Evolutionary conservation across 805 yeast species (phyloP), one percentile per base, ranked within the genome.

Genomic region (Saccharomycopsis sp.): DNA sequence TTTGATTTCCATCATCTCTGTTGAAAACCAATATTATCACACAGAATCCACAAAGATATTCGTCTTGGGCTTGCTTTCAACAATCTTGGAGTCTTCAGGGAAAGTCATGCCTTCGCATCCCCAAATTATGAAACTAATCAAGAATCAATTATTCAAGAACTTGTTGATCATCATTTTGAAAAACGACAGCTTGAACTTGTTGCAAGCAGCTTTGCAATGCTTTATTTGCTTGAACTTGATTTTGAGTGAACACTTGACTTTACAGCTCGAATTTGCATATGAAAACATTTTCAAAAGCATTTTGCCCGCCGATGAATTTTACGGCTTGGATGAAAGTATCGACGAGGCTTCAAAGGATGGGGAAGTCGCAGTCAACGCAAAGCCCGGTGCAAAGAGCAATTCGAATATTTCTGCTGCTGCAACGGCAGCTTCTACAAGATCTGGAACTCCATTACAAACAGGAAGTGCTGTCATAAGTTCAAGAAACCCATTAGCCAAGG

Each of bases 21-120:
- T 95, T 0, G 75, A 79, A 26, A 82, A 85, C 52, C 85, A 81
- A 54, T 74, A 75, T 52, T 86, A 83, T 52, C 92, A 86, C 53
- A 83, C 89, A 48, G 96, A 89, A 57, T 71, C 85, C 20, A 79
- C 96, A 0, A 73, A 95, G 42, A 79, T 84, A 10, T 76, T 89
- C 62, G 92, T 95, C 0, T 61, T 92, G 27, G 71, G 79, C 21
- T 69, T 89, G 30, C 67, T 92, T 30, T 78, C 77, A 41, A 78
- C 80, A 0, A 81, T 94, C 1, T 68, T 92, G 36, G 97, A 92
- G 59, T 78, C 84, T 4, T 68, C 86, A 8, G 96, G 96, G 2
- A 63, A 67, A 39, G 66, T 64, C 12, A 59, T 82, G 26, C 57
- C 64, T 3, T 56, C 62, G 21, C 68, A 87, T 38, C 37, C 42